Conservation (phyloP, 2,329 filamentous ascomycete species). For the Penicillium sp. region DNA sequence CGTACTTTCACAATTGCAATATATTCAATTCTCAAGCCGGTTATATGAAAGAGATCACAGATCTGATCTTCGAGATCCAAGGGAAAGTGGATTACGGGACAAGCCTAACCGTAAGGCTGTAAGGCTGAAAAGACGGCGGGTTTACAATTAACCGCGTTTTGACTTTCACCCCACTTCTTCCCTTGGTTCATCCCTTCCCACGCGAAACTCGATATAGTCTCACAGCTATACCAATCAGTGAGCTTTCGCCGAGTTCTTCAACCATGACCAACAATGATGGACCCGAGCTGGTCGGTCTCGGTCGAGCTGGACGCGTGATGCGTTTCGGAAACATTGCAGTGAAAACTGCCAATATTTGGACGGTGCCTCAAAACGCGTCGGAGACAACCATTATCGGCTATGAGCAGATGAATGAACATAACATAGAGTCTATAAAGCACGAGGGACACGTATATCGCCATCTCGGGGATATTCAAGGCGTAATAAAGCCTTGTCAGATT, state of each 20-base stretch:
- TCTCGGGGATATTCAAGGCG: not conserved
- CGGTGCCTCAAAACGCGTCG: not conserved
- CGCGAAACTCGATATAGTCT: no score
- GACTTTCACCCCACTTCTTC: no score
- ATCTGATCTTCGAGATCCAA: no score
- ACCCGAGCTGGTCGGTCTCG: not conserved
- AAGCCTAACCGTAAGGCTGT: no score
- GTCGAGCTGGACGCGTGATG: not conserved
- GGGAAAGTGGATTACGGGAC: no score
- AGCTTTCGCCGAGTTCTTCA: not conserved
- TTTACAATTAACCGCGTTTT: no score
- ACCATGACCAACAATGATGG: not conserved
- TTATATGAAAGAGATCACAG: no score
- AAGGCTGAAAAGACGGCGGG: no score
- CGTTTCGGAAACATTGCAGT: not conserved
- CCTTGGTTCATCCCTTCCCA: no score
- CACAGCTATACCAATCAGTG: no score
- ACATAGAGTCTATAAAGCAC: not conserved
- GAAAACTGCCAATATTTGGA: constrained; percentile 1
- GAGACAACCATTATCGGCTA: not conserved
- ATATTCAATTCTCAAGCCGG: no score
- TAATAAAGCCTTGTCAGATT: constrained; percentile 4
- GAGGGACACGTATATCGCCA: not conserved
- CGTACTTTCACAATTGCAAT: no score
- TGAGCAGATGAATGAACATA: not conserved